Base-by-base conservation (phyloP, 257 asterid species). In the Catharanthus roseus region DNA sequence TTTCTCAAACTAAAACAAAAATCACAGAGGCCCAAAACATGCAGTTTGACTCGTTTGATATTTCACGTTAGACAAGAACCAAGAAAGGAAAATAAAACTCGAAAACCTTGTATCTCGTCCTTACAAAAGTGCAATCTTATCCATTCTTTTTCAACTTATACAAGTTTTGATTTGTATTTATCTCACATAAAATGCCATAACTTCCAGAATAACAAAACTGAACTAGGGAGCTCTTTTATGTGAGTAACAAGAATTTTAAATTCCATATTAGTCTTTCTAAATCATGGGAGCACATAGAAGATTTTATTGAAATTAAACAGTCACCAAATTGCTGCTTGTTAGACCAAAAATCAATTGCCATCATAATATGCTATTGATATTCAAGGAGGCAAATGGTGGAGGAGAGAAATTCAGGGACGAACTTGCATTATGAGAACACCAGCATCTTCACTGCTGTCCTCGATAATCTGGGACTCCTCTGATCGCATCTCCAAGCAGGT, bases 381-480 rank as follows among this genome's bases (percentile, higher is more conserved):
- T 38, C 6, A 61, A 34, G 18, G 18, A 36, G 29, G 67, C 28
- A 10, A 19, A 33, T 61, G 19, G 50, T 36, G 44, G 23, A 36
- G 60, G 51, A 33, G 29, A 45, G 15, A 24, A 61, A 21, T 26
- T n/a, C 26, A 56, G 41, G 68, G 75, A 81, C 95, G 86, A 77
- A 89, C 99, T 84, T 95, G 96, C 91, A 95, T 82, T 73, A 95
- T 89, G 47, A 88, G 83, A 58, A 95, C 91, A 68, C 99, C 97
- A 74, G 90, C 85, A 86, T 95, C 97, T 41, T 80, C 80, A 51
- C 85, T 85, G 82, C 86, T 91, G 72, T 95, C 97, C 82, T 95
- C 97, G 78, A 85, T 79, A 72, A 79, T 73, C 81, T 86, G 96
- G 80, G 84, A 84, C 76, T 87, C 97, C 82, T 91, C 96, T 68